Base-by-base conservation (phyloP, 2,329 filamentous ascomycete species). In the Clarireedia hainanense region DNA sequence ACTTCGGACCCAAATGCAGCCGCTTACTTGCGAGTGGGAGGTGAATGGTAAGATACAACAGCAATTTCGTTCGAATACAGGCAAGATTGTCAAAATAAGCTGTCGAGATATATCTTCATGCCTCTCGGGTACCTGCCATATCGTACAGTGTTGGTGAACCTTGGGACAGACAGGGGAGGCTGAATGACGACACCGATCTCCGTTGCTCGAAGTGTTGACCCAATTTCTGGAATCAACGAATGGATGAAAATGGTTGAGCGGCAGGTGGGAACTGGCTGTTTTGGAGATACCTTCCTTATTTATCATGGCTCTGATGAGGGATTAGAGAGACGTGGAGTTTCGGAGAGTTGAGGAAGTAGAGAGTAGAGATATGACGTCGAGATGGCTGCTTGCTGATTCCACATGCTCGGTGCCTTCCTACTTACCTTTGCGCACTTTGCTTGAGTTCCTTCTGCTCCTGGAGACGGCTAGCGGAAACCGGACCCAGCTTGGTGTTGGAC, bases 61-160 rank as follows among this genome's bases (percentile, higher is more conserved):
- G 10, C 9, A 34, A 34, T 34, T 12, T 34, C 30, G 10, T 14
- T 34, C 30, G 10, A 34, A 34, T 34, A 12, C 10, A 12, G 30
- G 30, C 30, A 34, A 34, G 30, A 34, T 34, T 34, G 10, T 34
- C 30, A 34, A 12, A 34, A 12, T 12, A 34, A 12, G 30, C 12
- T 34, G 10, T 34, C 30, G 12, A 34, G 30, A 34, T 34, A 12
- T 14, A 34, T 34, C 30, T 34, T 9, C 9, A 34, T 34, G 30
- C 30, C 30, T 12, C 6, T 17, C 30, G 42, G 50, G 42, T 47
- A 20, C 39, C 26, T 14, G 27, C 42, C 15, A 47, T 39, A 37
- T 27, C 20, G 42, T 27, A 39, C 50, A 48, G 12, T 20, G 37
- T 53, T 20, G 50, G 27, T 46, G 50, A 48, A 53, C 47, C 50